phyloP scores from a whole-genome alignment of 2,329 filamentous ascomycete genomes.

The Calycina herbarum region DNA sequence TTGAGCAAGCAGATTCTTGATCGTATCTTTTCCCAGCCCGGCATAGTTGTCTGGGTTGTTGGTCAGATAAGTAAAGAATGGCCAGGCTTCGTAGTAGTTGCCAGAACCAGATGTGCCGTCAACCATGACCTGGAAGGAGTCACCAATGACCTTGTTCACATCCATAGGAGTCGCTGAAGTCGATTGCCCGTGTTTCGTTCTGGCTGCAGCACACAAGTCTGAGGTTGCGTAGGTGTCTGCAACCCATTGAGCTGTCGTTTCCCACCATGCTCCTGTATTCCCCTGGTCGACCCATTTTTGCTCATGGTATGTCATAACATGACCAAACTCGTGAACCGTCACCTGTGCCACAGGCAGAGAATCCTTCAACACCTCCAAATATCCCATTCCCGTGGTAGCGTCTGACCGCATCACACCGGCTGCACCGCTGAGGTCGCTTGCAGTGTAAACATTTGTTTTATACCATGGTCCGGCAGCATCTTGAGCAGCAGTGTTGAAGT shows the following conservation, averaged over 20 bases:
- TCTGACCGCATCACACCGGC: neutral
- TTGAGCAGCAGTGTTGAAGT: neutral
- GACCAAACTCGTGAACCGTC: constrained; percentile 5
- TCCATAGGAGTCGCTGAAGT: neutral
- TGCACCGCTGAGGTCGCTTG: neutral
- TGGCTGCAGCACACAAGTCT: neutral
- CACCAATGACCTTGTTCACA: constrained; percentile 2
- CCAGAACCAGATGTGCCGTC: neutral
- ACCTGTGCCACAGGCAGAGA: neutral
- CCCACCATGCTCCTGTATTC: constrained; percentile 12
- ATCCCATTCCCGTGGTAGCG: neutral
- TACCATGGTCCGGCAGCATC: constrained; percentile 5
- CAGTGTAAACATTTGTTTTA: constrained; percentile 11
- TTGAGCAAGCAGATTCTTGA: neutral
- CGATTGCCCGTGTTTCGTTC: constrained; percentile 1
- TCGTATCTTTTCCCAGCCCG: constrained; percentile 4
- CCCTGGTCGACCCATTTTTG: constrained; percentile 6
- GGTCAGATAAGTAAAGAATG: constrained; percentile 10
- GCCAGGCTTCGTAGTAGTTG: constrained; percentile 14
- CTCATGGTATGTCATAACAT: constrained; percentile 7
- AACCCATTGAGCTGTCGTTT: constrained; percentile 5
- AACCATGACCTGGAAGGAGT: constrained; percentile 10
- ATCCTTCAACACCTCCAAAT: neutral
- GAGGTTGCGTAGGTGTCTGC: constrained; percentile 10
- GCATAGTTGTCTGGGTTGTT: constrained; percentile 12